Conservation (phyloP, 2,329 filamentous ascomycete genomes). For the Xylariaceae sp. region DNA sequence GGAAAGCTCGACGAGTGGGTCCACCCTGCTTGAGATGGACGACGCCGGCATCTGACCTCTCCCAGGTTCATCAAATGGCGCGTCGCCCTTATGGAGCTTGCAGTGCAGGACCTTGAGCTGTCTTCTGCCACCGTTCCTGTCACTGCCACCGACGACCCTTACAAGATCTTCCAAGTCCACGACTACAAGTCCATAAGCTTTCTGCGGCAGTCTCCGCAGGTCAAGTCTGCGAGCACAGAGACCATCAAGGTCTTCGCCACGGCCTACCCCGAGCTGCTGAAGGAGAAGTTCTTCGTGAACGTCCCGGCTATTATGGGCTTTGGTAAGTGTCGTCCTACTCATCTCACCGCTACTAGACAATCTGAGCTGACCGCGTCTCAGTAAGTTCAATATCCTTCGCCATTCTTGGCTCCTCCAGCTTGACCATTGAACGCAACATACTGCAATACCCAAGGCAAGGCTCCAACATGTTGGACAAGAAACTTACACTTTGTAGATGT, state of each 20-base stretch:
- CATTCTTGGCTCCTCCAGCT: too few species aligned
- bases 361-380: too few species aligned
- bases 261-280: conserved; percentile 83
- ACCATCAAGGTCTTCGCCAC: conserved; percentile 75
- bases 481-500: too few species aligned
- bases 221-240: conserved; percentile 69
- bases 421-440: too few species aligned
- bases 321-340: too few species aligned
- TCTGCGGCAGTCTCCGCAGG: conserved; percentile 68
- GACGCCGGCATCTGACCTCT: too few species aligned
- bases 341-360: too few species aligned
- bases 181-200: conserved; percentile 88
- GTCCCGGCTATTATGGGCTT: conserved; percentile 89
- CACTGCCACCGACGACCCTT: conserved; percentile 70
- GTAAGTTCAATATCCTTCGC: too few species aligned
- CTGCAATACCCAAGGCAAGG: too few species aligned
- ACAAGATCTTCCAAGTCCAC: conserved; percentile 88
- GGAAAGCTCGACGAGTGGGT: conserved; percentile 72
- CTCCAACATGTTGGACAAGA: too few species aligned
- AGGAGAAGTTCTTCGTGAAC: conserved; percentile 93
- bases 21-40: neutral
- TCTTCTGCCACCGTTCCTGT: conserved; percentile 61
- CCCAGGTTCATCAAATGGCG: conserved; percentile 82
- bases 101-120: conserved; percentile 67
- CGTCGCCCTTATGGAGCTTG: conserved; percentile 82